Evolutionary conservation across 2,329 filamentous ascomycete genomes (phyloP), one percentile per base, ranked within the genome.

Genomic region (Sporothrix phasma): DNA sequence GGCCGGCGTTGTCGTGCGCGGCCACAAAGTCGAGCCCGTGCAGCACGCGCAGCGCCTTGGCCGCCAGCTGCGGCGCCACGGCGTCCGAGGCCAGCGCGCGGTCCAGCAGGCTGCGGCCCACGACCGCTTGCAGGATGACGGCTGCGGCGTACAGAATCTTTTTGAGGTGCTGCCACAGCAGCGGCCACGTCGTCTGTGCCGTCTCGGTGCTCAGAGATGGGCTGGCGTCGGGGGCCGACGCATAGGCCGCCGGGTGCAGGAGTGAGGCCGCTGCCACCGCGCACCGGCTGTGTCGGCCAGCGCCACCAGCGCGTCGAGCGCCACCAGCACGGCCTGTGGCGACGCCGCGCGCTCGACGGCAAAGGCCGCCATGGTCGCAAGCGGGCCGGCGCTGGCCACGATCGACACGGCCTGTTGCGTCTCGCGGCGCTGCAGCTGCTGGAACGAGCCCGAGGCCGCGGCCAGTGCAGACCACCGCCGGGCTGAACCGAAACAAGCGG

Each of bases 1-100:
- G 82, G 66, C 83, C 84, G 64, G 88, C 86, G 22, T 88, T 87
- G 63, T 89, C 82, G 45, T 89, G 83, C 15, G 86, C 87, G 0
- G 90, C 90, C 67, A 96, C 85, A 73, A 96, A 96, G 74, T 87
- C 90, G 22, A 95, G 77, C 70, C 90, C 88, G 31, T 90, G 86
- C 11, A 96, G 81, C 13, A 84, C 85, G 66, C 88, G 85, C 17
- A 96, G 80, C 1, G 87, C 84, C 72, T 89, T 89, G 53, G 84
- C 78, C 5, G 90, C 89, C 17, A 94, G 77, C 15, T 79, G 76
- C 0, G 89, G 86, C 1, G 87, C 88, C 11, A 72, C 65, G 7
- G 71, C 69, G 64, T 77, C 73, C 58, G 76, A 76, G 6, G 77
- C 74, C 69, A 85, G 76, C 22, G 70, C 72, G 7, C 76, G 75